Evolutionary conservation across 352 stramenopile genomes (phyloP), one percentile per base, ranked within the genome.

Genomic region (Pythium folliculosum): DNA sequence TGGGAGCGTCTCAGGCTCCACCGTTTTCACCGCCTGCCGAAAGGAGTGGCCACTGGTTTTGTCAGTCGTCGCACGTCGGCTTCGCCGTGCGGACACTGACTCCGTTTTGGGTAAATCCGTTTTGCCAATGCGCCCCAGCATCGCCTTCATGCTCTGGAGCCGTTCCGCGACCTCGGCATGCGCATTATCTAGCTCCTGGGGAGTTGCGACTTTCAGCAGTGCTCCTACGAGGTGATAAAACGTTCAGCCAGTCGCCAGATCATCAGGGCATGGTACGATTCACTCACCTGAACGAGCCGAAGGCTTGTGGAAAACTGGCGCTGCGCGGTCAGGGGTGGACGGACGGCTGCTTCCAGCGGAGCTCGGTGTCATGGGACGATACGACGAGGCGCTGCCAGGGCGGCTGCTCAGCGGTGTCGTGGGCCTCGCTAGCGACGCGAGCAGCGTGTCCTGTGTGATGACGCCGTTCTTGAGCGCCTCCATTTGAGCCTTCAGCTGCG

Each of bases 111-210:
- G 25, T 5, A 21, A 10, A 30, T 56, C 52, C 7, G 14, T 32
- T 19, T 58, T 71, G 0, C 68, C 78, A 0, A 89, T 65, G 17
- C 77, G 78, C 45, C 77, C 59, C 23, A 92, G 60, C 57, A 92
- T 66, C 0, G 70, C 59, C 35, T 86, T 89, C 70, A 92, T 84
- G 52, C 81, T 87, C 17, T 87, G 67, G 3, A 92, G 66, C 1
- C 80, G 75, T 54, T 81, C 68, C 5, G 54, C 70, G 10, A 90
- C 82, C 22, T 90, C 77, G 5, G 76, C 67, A 58, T 91, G 66
- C 7, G 77, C 77, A 48, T 76, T 75, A 10, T 83, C 75, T 16
- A 91, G 67, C 35, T 92, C 84, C 27, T 68, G 56, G 23, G 67
- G 61, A 23, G 67, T 65, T 2, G 78, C 72, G 22, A 91, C 48